Evolutionary conservation across 169 alveolate genomes (phyloP).

Genomic region (Cryptosporidium baileyi): DNA sequence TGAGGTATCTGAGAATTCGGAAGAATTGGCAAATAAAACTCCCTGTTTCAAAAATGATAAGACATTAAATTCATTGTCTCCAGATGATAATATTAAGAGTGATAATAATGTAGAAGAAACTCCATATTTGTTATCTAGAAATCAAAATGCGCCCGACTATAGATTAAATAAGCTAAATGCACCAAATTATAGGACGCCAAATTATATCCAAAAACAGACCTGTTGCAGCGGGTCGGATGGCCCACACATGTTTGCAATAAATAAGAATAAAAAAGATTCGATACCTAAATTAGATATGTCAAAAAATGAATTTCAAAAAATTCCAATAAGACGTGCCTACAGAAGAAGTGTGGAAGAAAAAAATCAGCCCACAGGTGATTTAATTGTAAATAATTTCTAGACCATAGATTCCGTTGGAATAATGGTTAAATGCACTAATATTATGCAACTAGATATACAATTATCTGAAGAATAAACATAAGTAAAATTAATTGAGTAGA

Average conservation of each 20-base stretch:
- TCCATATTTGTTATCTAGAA: conserved; percentile 11
- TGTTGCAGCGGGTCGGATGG: conserved; percentile 55
- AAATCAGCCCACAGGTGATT: background rate
- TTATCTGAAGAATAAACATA: too few species aligned
- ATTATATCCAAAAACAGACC: conserved; percentile 31
- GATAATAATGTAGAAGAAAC: background rate
- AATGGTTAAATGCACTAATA: too few species aligned
- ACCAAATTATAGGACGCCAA: conserved; percentile 49
- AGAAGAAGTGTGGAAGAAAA: background rate
- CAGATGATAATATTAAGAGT: background rate
- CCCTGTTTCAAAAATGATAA: background rate
- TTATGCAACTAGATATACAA: too few species aligned
- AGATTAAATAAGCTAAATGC: conserved; percentile 9
- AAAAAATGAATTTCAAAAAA: background rate
- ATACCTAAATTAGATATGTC: background rate
- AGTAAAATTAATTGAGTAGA: too few species aligned
- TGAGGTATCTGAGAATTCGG: background rate
- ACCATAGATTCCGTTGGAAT: too few species aligned
- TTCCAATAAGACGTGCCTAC: conserved; percentile 3
- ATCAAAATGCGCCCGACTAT: conserved; percentile 40
- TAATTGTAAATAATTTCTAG: too few species aligned
- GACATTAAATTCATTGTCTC: background rate
- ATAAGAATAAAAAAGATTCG: background rate
- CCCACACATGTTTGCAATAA: conserved; percentile 42
- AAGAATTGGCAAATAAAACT: background rate